A percentile compares a stretch with the other conserved stretches of the same genome.
Conservation (phyloP, 495 filamentous ascomycete genomes). For the Chaetomium tenue region DNA sequence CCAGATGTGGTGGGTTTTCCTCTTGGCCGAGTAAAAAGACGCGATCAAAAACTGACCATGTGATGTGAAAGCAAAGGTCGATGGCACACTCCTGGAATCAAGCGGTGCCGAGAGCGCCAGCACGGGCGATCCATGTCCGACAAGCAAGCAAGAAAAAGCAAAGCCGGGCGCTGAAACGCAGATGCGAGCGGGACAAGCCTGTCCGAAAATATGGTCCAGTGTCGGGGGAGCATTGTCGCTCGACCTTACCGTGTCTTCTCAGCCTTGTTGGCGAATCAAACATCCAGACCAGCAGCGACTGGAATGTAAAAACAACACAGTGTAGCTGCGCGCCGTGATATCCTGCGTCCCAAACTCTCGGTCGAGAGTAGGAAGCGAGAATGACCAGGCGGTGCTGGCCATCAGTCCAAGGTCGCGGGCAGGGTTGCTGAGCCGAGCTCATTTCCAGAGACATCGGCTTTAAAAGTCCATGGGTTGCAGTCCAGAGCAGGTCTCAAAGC, state of each 20-base stretch:
- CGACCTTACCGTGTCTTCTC: constrained; percentile 17
- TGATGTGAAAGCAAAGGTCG: neutral
- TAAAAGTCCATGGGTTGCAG: constrained; percentile 9
- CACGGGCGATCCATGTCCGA: neutral
- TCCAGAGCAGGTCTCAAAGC: neutral
- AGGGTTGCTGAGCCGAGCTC: neutral
- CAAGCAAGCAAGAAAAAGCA: neutral
- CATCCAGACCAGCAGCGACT: neutral
- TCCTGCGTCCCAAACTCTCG: neutral
- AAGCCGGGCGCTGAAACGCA: neutral
- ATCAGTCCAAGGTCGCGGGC: neutral
- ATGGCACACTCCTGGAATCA: neutral
- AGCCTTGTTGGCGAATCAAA: neutral
- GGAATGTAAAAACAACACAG: constrained; percentile 5
- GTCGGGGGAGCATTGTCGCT: neutral
- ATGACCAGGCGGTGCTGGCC: neutral
- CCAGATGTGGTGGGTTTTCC: neutral
- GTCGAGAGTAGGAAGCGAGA: neutral
- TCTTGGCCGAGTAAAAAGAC: neutral
- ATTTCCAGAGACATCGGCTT: neutral
- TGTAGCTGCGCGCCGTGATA: neutral
- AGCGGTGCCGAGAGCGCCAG: neutral
- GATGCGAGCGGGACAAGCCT: neutral
- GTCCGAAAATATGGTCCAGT: neutral
- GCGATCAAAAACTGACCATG: neutral